Conservation (phyloP, 2,329 filamentous ascomycete species). For the Mycocentrospora acerina region DNA sequence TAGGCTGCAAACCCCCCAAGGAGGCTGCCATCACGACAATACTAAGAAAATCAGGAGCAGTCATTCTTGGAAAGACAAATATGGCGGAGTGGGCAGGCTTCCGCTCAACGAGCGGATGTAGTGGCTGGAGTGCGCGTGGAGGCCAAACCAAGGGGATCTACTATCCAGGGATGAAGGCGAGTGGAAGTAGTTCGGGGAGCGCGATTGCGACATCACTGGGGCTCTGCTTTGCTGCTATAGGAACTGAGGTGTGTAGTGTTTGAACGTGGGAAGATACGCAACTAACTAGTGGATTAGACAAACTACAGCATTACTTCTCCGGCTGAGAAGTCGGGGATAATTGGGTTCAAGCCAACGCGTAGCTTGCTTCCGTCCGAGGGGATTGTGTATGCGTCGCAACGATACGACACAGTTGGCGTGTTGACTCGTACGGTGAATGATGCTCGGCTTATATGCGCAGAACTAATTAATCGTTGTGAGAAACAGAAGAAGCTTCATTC, state of each 20-base stretch:
- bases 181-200: conserved; percentile 62
- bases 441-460: conserved; percentile 41
- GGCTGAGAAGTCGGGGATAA: conserved; percentile 16
- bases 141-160: conserved; percentile 63
- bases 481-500: too few species aligned
- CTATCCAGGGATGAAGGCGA: conserved; percentile 59
- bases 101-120: conserved; percentile 54
- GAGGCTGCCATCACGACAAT: conserved; percentile 61
- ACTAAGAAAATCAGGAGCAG: conserved; percentile 57
- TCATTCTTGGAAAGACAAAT: conserved; percentile 65
- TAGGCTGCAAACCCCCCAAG: conserved; percentile 55
- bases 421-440: conserved; percentile 56
- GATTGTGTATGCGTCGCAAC: conserved; percentile 61
- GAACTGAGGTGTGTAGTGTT: conserved; percentile 51
- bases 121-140: conserved; percentile 63
- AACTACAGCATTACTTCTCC: conserved; percentile 17
- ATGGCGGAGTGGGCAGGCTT: conserved; percentile 64
- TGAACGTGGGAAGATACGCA: neutral
- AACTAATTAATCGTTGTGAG: too few species aligned
- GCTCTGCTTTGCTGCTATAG: conserved; percentile 57
- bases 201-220: conserved; percentile 59
- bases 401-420: conserved; percentile 54
- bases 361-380: conserved; percentile 59
- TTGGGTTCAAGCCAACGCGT: conserved; percentile 23
- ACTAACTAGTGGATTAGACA: conserved; percentile 3